Percentiles rank a stretch among this genome's conserved stretches.
phyloP scores from a whole-genome alignment of 306 rosid species.

The Styphnolobium japonicum region DNA sequence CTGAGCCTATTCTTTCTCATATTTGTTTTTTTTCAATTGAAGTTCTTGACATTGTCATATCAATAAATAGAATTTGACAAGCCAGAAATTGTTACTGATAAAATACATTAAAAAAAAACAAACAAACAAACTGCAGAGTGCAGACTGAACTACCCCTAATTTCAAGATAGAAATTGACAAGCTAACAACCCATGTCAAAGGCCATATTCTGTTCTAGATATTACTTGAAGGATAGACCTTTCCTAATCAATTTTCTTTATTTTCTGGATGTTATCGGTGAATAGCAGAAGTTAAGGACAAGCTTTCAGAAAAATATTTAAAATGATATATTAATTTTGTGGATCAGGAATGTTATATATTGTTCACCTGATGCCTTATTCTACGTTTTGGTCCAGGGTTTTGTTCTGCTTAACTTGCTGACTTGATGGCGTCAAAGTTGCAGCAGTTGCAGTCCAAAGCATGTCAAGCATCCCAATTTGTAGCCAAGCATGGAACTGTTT shows the following conservation, averaged over 20 bases:
- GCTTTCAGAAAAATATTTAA: not conserved
- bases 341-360: not conserved
- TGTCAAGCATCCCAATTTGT: conserved; percentile 71
- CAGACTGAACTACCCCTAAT: not conserved
- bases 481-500: conserved; percentile 57
- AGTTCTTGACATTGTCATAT: not conserved
- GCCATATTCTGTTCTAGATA: not conserved
- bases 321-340: not conserved
- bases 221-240: not conserved
- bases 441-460: conserved; percentile 74
- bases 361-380: not conserved
- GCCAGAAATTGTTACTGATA: not conserved
- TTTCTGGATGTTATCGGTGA: not conserved
- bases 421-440: conserved; percentile 76
- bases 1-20: not conserved
- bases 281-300: not conserved
- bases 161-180: not conserved
- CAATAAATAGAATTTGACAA: not conserved
- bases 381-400: not conserved
- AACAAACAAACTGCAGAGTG: not conserved
- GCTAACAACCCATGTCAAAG: not conserved
- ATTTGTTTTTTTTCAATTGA: not conserved
- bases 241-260: not conserved
- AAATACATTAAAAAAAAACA: not conserved
- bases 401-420: conserved; percentile 5